phyloP scores from a whole-genome alignment of 495 filamentous ascomycete genomes.

The Penicillium taxi region DNA sequence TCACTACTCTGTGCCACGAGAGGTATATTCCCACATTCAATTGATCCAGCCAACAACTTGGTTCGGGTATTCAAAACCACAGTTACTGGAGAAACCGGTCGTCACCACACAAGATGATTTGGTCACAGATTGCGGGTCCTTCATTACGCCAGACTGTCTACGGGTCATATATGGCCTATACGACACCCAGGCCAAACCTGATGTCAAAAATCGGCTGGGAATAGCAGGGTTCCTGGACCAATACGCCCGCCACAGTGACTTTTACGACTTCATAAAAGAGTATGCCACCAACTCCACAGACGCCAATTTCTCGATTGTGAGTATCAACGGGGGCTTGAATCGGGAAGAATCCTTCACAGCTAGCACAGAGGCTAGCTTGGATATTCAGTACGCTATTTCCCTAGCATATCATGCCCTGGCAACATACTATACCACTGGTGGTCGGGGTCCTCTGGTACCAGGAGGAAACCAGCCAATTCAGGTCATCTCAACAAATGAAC shows the following conservation, averaged over 20 bases:
- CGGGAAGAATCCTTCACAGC: constrained; percentile 30
- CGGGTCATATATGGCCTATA: constrained; percentile 51
- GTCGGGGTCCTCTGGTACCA: constrained; percentile 49
- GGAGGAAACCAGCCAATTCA: constrained; percentile 38
- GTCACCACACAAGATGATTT: constrained; percentile 19
- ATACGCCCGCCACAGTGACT: constrained; percentile 53
- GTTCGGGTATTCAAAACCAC: constrained; percentile 34
- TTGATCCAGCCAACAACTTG: constrained; percentile 51
- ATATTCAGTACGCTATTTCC: constrained; percentile 60
- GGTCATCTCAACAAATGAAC: constrained; percentile 58
- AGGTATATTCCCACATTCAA: constrained; percentile 38
- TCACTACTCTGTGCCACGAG: constrained; percentile 49
- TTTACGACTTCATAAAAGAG: constrained; percentile 42
- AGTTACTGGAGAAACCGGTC: constrained; percentile 19
- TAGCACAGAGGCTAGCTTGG: constrained; percentile 59
- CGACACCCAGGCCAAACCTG: constrained; percentile 31
- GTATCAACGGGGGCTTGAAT: constrained; percentile 53
- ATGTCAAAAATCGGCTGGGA: constrained; percentile 46
- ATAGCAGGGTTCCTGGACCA: constrained; percentile 65
- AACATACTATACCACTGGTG: constrained; percentile 60
- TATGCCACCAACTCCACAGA: constrained; percentile 44
- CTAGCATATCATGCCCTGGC: constrained; percentile 51
- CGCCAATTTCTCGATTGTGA: constrained; percentile 55
- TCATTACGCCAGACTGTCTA: constrained; percentile 52
- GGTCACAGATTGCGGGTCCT: constrained; percentile 35